These are phyloP conservation scores for Coemansia guatemalensis DNA, from an alignment of 192 early-diverging fungal species.

Conservation along the genomic window DNA sequence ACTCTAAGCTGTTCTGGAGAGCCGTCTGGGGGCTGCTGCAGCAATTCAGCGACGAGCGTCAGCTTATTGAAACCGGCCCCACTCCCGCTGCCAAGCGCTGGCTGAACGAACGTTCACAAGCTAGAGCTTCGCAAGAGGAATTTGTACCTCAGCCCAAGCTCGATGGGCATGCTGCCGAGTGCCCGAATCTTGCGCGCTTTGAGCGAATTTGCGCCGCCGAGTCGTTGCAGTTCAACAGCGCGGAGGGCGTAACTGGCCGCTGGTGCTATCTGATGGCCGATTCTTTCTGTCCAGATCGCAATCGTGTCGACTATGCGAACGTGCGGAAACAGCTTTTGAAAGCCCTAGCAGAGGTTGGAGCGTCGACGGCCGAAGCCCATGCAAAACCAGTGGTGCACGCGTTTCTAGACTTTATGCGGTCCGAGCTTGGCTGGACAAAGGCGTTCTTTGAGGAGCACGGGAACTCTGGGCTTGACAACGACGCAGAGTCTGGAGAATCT, in stretches of 20 bases:
- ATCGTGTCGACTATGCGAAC: slow-evolving; percentile 71
- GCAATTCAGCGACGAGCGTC: slow-evolving; percentile 60
- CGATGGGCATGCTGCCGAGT: slow-evolving; percentile 40
- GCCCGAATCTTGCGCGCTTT: slow-evolving; percentile 36
- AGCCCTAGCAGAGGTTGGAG: slow-evolving; percentile 58
- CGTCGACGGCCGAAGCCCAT: slow-evolving; percentile 63
- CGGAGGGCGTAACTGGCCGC: not conserved
- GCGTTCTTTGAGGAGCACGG: slow-evolving; percentile 22
- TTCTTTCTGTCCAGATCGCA: slow-evolving; percentile 28
- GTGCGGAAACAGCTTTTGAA: slow-evolving; percentile 63
- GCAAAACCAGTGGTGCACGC: slow-evolving; percentile 60
- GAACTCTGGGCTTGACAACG: slow-evolving; percentile 9
- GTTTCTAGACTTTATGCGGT: slow-evolving; percentile 60
- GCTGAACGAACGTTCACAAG: slow-evolving; percentile 13
- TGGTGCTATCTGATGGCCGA: slow-evolving; percentile 12
- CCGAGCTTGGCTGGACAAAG: slow-evolving; percentile 37
- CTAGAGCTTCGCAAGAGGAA: slow-evolving; percentile 14
- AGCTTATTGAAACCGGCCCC: slow-evolving; percentile 54
- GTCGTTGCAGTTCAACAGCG: not conserved
- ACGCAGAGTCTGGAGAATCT: slow-evolving; percentile 7
- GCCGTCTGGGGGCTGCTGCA: slow-evolving; percentile 57
- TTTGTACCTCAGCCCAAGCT: slow-evolving; percentile 21
- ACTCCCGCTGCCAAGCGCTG: slow-evolving; percentile 38
- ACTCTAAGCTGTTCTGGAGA: slow-evolving; percentile 64
- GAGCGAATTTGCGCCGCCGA: slow-evolving; percentile 23